Evolutionary conservation across 1,139 yeast genomes (phyloP).

Genomic region (Geotrichum citri-aurantii): DNA sequence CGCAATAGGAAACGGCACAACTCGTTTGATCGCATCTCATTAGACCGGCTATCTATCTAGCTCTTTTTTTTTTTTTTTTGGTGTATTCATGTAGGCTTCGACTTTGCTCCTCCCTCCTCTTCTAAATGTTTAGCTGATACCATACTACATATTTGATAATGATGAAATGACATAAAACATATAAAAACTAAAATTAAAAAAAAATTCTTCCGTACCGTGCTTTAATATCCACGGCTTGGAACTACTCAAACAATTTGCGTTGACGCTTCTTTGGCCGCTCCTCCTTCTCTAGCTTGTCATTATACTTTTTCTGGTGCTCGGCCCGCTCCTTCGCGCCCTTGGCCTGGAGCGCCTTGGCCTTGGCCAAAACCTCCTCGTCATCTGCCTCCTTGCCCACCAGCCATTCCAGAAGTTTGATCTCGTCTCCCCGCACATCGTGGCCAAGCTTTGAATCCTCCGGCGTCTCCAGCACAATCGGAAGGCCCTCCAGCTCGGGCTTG

Average conservation of each 20-base stretch:
- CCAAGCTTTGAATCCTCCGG: slow-evolving; percentile 52
- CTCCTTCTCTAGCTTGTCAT: slow-evolving; percentile 23
- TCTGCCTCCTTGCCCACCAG: slow-evolving; percentile 48
- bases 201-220: background rate
- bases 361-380: slow-evolving; percentile 51
- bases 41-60: slow-evolving; percentile 30
- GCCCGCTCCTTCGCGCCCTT: slow-evolving; percentile 34
- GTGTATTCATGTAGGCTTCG: background rate
- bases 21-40: slow-evolving; percentile 30
- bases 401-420: slow-evolving; percentile 66
- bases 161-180: background rate
- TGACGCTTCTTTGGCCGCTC: slow-evolving; percentile 11
- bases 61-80: background rate
- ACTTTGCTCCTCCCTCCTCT: too few relatives aligned
- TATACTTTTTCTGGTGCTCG: slow-evolving; percentile 28
- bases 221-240: background rate
- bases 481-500: slow-evolving; percentile 49
- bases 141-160: background rate
- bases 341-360: slow-evolving; percentile 46
- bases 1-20: slow-evolving; percentile 21
- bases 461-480: slow-evolving; percentile 88
- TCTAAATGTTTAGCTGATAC: background rate
- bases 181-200: too few relatives aligned
- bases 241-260: slow-evolving; percentile 6
- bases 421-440: slow-evolving; percentile 65